phyloP scores from a whole-genome alignment of 2,329 filamentous ascomycete species.

The Colletotrichum spaethianum region DNA sequence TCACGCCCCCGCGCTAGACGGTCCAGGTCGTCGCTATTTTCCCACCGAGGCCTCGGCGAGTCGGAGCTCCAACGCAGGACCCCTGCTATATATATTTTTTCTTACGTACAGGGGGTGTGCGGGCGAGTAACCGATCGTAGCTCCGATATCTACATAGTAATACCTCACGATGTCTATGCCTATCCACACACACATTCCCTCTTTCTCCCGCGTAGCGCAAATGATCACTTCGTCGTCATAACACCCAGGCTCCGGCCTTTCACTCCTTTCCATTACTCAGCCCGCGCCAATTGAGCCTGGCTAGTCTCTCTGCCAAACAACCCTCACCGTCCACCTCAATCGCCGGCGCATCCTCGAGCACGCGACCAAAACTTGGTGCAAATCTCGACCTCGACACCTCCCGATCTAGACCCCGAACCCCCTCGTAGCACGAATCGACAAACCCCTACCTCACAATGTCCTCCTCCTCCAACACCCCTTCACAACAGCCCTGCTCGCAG shows the following conservation, averaged over 20 bases:
- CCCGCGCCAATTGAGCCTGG: neutral
- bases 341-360: conserved; percentile 12
- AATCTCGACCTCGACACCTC: neutral
- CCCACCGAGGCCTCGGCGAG: conserved; percentile 2
- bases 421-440: neutral
- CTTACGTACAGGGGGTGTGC: neutral
- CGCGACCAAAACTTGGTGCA: conserved; percentile 5
- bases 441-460: conserved; percentile 23
- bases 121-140: conserved; percentile 21
- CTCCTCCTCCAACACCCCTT: conserved; percentile 56
- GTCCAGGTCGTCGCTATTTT: neutral
- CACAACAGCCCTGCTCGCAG: conserved; percentile 79
- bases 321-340: neutral
- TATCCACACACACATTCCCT: neutral
- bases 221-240: conserved; percentile 23
- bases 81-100: neutral
- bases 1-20: neutral
- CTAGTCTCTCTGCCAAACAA: neutral
- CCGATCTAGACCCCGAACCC: neutral
- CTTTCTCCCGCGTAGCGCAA: neutral
- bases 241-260: conserved; percentile 8
- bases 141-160: conserved; percentile 39
- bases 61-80: conserved; percentile 7
- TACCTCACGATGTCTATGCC: conserved; percentile 1
- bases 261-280: neutral